Evolutionary conservation across 2,329 filamentous ascomycete genomes (phyloP), one percentile per base, ranked within the genome.

Genomic region (Aspergillus sp.): DNA sequence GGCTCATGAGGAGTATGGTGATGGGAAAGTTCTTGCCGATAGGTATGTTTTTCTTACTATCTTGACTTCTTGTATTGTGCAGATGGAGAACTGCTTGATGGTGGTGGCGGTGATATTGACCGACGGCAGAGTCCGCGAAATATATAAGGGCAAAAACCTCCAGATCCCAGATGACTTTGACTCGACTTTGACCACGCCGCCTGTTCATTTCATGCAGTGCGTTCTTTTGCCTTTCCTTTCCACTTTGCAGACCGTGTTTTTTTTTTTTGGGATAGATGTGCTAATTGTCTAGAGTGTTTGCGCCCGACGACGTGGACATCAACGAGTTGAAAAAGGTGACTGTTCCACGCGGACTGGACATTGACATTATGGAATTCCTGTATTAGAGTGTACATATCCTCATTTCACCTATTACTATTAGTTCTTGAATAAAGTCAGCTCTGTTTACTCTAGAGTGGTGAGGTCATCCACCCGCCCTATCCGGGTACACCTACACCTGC

Each of bases 191-290:
- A 67, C 64, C 1, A 39, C 12, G 2, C 65, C 64, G 1, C 65
- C 64, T n/a, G 48, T 64, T 12, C 59, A 63, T 48, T 66, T 61
- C 18, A 56, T 66, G 38, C 49, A 55, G 64, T 66, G 53, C 8
- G 63, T 45, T 13, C 26, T n/a, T 9, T 12, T 12, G 18, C 17
- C 11, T 11, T n/a, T 30, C 8, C 24, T 15, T 12, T 15, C 7
- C 5, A 24, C 6, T 49, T 49, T n/a, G 13, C 6, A 17, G n/a
- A n/a, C n/a, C n/a, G n/a, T n/a, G n/a, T n/a, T n/a, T n/a, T n/a
- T n/a, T n/a, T n/a, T n/a, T n/a, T n/a, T n/a, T n/a, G n/a, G n/a
- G n/a, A n/a, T n/a, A n/a, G n/a, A n/a, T n/a, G 64, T 66, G 53
- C 8, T 38, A 13, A 34, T 36, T 20, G 17, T 22, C 2, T 52